phyloP scores from a whole-genome alignment of 345 rosid species.

The Bruguiera parviflora region DNA sequence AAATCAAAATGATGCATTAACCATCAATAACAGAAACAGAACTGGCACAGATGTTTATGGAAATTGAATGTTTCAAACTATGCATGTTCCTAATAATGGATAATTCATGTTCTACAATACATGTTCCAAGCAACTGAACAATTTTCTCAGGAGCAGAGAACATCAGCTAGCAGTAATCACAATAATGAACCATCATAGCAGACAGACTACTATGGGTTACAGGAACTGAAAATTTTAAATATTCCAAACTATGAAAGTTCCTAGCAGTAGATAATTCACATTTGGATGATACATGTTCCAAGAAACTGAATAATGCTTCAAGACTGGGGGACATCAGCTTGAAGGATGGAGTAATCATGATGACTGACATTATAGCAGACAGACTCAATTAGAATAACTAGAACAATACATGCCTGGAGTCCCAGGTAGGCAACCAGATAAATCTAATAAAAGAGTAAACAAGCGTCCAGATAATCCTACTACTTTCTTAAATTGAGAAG shows the following conservation, averaged over 20 bases:
- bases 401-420: neutral
- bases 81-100: neutral
- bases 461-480: neutral
- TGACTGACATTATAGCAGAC: neutral
- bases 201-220: too few species aligned
- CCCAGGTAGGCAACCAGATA: neutral
- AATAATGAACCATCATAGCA: neutral
- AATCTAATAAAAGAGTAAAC: neutral
- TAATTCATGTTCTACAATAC: neutral
- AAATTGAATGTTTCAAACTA: neutral
- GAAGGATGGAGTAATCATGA: neutral
- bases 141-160: neutral
- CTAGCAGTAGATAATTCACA: neutral
- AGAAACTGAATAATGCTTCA: neutral
- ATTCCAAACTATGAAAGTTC: too few species aligned
- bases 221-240: too few species aligned
- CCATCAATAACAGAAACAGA: constrained; percentile 5
- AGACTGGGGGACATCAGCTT: neutral
- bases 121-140: neutral
- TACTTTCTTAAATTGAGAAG: neutral
- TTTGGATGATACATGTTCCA: neutral
- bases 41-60: neutral
- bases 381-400: too few species aligned
- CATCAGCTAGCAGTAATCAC: neutral
- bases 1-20: constrained; percentile 13